phyloP scores from a whole-genome alignment of 2,329 filamentous ascomycete species.

The Ambrosiella xylebori region DNA sequence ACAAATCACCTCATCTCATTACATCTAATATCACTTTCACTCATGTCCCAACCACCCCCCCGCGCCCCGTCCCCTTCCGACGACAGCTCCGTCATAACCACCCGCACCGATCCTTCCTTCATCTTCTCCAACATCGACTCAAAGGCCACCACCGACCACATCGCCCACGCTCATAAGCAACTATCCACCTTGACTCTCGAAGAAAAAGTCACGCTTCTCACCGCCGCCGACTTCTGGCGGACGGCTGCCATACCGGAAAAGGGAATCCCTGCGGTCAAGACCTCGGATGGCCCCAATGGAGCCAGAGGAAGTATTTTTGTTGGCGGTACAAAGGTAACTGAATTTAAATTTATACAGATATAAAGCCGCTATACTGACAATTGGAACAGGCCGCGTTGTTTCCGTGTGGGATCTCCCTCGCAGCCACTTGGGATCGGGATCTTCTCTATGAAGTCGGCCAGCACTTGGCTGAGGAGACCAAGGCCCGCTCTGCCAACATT shows the following conservation, averaged over 20 bases:
- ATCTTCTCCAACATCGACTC: neutral
- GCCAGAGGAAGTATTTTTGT: slow-evolving; percentile 52
- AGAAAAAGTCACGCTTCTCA: slow-evolving; percentile 45
- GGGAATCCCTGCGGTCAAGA: slow-evolving; percentile 46
- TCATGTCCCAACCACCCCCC: neutral
- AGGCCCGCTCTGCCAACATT: slow-evolving; percentile 56
- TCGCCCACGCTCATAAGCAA: neutral
- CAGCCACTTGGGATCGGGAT: slow-evolving; percentile 61
- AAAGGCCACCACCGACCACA: neutral
- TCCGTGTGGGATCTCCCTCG: slow-evolving; percentile 62
- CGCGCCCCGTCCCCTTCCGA: neutral
- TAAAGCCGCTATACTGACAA: neutral
- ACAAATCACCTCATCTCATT: no score
- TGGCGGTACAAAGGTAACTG: slow-evolving; percentile 41
- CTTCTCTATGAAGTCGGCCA: slow-evolving; percentile 52
- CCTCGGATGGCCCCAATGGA: slow-evolving; percentile 54
- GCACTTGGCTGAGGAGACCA: slow-evolving; percentile 53
- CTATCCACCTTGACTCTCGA: slow-evolving; percentile 28
- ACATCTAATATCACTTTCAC: no score
- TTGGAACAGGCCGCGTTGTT: slow-evolving; percentile 49
- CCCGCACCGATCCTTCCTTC: neutral
- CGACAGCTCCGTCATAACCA: neutral
- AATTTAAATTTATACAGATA: neutral
- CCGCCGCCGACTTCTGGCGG: slow-evolving; percentile 53
- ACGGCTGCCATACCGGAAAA: slow-evolving; percentile 46